Percentiles rank a stretch among this genome's conserved stretches.
phyloP scores from a whole-genome alignment of 192 early-diverging fungal species.

The Rhizophagus prolifer region DNA sequence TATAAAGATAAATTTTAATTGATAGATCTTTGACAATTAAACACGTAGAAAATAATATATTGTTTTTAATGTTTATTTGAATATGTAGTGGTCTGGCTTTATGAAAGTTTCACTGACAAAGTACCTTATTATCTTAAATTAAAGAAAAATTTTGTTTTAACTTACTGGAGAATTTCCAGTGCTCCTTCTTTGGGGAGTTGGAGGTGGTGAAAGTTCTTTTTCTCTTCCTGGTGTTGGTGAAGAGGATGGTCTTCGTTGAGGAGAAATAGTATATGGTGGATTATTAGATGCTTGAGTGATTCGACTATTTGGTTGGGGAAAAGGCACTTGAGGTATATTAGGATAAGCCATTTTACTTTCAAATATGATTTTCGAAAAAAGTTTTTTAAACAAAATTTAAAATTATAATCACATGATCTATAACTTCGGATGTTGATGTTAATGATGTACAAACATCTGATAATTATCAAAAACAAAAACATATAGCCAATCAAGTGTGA shows the following conservation, averaged over 20 bases:
- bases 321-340: not conserved
- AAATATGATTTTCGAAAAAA: not conserved
- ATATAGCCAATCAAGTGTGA: too few species aligned
- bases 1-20: not conserved
- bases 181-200: slow-evolving; percentile 8
- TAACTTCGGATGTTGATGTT: too few species aligned
- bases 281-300: not conserved
- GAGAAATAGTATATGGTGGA: not conserved
- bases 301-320: not conserved
- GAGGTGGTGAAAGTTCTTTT: not conserved
- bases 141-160: not conserved
- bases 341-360: slow-evolving; percentile 4
- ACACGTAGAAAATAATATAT: not conserved
- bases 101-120: not conserved
- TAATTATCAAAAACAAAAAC: too few species aligned
- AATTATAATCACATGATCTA: not conserved
- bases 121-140: not conserved
- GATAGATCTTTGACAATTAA: not conserved
- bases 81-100: not conserved
- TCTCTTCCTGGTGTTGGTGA: slow-evolving; percentile 16
- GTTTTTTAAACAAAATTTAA: not conserved
- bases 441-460: too few species aligned
- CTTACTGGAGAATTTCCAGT: slow-evolving; percentile 22
- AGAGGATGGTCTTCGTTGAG: slow-evolving; percentile 13
- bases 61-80: not conserved